Evolutionary conservation across 2,329 filamentous ascomycete genomes (phyloP).

Genomic region (Talaromyces sp.): DNA sequence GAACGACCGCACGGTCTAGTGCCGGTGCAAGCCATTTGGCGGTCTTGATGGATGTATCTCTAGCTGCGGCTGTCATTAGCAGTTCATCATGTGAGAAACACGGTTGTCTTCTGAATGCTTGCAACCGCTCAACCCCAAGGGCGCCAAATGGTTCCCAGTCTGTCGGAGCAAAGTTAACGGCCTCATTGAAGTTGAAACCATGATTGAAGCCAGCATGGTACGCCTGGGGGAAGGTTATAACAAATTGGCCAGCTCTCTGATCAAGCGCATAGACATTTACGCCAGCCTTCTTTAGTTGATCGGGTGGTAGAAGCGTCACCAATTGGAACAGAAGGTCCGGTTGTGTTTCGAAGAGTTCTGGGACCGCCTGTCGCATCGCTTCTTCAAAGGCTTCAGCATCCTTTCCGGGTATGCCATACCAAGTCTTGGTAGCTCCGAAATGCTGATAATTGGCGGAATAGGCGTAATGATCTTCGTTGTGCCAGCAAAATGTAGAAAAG

Average conservation of each 20-base stretch:
- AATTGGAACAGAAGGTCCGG: slow-evolving; percentile 95
- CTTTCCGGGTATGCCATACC: slow-evolving; percentile 95
- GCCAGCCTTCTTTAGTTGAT: slow-evolving; percentile 87
- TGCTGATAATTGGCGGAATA: slow-evolving; percentile 99
- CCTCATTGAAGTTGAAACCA: slow-evolving; percentile 98
- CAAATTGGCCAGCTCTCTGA: slow-evolving; percentile 90
- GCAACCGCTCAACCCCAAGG: slow-evolving; percentile 78
- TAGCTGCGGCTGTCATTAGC: slow-evolving; percentile 82
- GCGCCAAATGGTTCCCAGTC: slow-evolving; percentile 96
- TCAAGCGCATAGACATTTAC: slow-evolving; percentile 94
- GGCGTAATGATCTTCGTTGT: slow-evolving; percentile 96
- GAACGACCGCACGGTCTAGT: slow-evolving; percentile 70
- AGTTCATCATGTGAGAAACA: slow-evolving; percentile 98
- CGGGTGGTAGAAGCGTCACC: slow-evolving; percentile 91
- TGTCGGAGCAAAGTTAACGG: slow-evolving; percentile 91
- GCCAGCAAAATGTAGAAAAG: slow-evolving; percentile 99
- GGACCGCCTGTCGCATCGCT: slow-evolving; percentile 92
- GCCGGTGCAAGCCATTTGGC: slow-evolving; percentile 94
- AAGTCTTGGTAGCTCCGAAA: slow-evolving; percentile 96
- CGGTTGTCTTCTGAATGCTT: slow-evolving; percentile 83
- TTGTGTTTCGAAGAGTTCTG: slow-evolving; percentile 94
- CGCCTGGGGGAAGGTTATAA: slow-evolving; percentile 93
- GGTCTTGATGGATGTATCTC: slow-evolving; percentile 77
- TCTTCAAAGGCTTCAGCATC: slow-evolving; percentile 93
- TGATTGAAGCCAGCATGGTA: slow-evolving; percentile 99